phyloP scores from a whole-genome alignment of 345 rosid species.

The Lumnitzera racemosa region DNA sequence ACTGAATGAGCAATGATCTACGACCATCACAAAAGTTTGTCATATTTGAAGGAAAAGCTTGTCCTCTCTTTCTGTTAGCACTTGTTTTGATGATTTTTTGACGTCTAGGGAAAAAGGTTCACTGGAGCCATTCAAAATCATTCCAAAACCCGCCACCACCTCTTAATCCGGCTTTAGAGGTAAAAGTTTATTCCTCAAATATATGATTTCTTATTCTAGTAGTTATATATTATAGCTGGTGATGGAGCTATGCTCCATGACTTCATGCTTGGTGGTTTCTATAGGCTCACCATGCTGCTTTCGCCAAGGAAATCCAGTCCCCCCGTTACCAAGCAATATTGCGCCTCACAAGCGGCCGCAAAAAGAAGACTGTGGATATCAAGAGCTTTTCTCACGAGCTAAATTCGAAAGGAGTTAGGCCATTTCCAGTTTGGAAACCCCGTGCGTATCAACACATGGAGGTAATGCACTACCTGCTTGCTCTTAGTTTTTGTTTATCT shows the following conservation, averaged over 20 bases:
- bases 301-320: constrained; percentile 75
- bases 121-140: constrained; percentile 66
- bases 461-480: constrained; percentile 20
- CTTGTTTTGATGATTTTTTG: constrained; percentile 6
- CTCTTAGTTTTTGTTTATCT: neutral
- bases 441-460: constrained; percentile 89
- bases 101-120: constrained; percentile 46
- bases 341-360: constrained; percentile 80
- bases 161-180: constrained; percentile 59
- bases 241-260: neutral
- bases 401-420: constrained; percentile 90
- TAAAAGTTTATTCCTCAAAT: constrained; percentile 19
- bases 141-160: constrained; percentile 35
- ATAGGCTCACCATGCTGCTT: constrained; percentile 56
- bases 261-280: neutral
- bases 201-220: neutral
- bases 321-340: constrained; percentile 82
- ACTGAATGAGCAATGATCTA: no score
- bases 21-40: no score
- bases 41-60: no score
- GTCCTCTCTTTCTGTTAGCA: neutral
- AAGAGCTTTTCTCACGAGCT: constrained; percentile 98
- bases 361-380: constrained; percentile 68
- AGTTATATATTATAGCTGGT: neutral
- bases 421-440: constrained; percentile 85